Conservation (phyloP, 192 early-diverging fungal genomes). For the Dissophora ornata region DNA sequence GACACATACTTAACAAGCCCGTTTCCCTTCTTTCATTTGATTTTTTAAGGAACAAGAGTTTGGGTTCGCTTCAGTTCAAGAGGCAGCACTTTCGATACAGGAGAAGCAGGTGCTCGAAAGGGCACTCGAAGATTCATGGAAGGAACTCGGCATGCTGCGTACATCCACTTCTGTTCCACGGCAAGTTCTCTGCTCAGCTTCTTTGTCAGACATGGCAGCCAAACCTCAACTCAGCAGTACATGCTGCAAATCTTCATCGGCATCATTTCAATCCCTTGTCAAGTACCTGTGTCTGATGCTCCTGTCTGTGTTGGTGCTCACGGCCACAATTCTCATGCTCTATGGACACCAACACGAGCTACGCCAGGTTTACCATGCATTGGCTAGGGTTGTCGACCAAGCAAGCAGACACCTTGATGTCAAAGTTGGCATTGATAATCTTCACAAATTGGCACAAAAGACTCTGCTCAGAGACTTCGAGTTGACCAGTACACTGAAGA, state of each 20-base stretch:
- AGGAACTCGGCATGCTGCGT: slow-evolving; percentile 4
- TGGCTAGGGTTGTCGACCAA: not conserved
- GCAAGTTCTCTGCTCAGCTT: no score
- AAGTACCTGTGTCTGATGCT: not conserved
- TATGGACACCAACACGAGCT: slow-evolving; percentile 3
- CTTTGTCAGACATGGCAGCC: no score
- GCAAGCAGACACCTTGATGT: not conserved
- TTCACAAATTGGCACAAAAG: not conserved
- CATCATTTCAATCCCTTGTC: not conserved
- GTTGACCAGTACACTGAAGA: not conserved
- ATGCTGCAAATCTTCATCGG: not conserved
- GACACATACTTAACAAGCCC: not conserved
- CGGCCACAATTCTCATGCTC: not conserved
- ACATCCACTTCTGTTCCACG: no score
- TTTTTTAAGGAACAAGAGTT: slow-evolving; percentile 14
- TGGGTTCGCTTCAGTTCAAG: slow-evolving; percentile 28
- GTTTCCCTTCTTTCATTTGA: not conserved
- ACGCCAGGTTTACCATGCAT: not conserved
- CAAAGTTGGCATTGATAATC: not conserved
- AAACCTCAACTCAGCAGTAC: no score
- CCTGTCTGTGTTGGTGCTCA: not conserved
- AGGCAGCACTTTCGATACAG: slow-evolving; percentile 23
- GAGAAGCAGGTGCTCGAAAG: slow-evolving; percentile 19
- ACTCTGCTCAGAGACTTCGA: not conserved
- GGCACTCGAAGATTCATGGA: slow-evolving; percentile 1